These are phyloP conservation scores for Talaromyces sp. DNA, from an alignment of 2,329 filamentous ascomycete genomes.

Conservation along the genomic window DNA sequence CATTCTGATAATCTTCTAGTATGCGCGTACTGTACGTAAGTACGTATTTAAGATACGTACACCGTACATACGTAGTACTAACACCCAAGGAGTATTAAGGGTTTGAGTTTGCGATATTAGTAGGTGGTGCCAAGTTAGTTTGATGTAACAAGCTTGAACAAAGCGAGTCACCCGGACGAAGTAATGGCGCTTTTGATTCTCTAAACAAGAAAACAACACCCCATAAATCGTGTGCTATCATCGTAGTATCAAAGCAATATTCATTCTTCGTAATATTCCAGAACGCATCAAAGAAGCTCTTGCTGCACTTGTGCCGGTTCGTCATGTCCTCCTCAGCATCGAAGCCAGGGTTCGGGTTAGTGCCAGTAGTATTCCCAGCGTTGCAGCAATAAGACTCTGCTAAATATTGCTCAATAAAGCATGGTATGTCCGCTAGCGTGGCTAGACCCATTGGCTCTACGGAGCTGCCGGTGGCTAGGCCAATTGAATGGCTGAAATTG, in stretches of 20 bases:
- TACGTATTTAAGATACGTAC: background rate
- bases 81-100: background rate
- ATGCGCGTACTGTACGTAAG: background rate
- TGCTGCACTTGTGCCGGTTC: background rate
- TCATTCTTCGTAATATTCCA: conserved; percentile 1
- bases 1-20: background rate
- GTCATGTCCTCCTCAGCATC: background rate
- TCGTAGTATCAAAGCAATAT: background rate
- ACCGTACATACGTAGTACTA: background rate
- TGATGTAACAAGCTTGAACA: background rate
- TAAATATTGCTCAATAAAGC: background rate
- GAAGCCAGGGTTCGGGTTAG: background rate
- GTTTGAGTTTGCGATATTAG: background rate
- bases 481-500: background rate
- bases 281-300: background rate
- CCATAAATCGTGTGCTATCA: background rate
- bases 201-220: background rate
- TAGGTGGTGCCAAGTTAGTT: background rate
- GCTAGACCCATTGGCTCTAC: background rate
- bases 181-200: background rate
- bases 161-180: background rate
- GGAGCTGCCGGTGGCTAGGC: background rate
- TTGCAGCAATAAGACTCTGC: conserved; percentile 2
- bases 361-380: background rate
- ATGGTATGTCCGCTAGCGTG: background rate